A percentile compares a stretch with the other conserved stretches of the same genome.
Evolutionary conservation across 2,329 filamentous ascomycete genomes (phyloP).

Genomic region (Thyridium curvatum): DNA sequence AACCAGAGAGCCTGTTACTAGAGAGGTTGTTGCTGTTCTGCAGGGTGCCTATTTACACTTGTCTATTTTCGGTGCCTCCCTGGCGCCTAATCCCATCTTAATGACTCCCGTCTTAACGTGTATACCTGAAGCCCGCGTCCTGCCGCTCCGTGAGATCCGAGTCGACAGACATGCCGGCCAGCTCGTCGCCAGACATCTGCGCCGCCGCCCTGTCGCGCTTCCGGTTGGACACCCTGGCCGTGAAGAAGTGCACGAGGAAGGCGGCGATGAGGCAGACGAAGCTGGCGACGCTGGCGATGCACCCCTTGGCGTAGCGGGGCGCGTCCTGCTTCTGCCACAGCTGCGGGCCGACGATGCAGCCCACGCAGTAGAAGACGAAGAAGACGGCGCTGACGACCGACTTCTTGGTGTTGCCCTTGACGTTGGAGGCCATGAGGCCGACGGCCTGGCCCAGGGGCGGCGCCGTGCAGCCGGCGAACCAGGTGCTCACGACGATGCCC

Average conservation of each 20-base stretch:
- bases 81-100: too few relatives aligned
- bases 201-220: not conserved
- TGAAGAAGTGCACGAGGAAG: not conserved
- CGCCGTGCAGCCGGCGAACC: constrained; percentile 36
- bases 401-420: constrained; percentile 6
- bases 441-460: constrained; percentile 3
- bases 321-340: constrained; percentile 3
- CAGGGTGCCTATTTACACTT: too few relatives aligned
- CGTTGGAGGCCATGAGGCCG: constrained; percentile 5
- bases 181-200: not conserved
- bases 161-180: not conserved
- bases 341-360: constrained; percentile 2
- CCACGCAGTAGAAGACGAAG: constrained; percentile 3
- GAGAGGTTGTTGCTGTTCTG: too few relatives aligned
- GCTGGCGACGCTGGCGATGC: too few relatives aligned
- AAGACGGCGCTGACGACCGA: constrained; percentile 1
- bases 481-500: constrained; percentile 40
- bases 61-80: too few relatives aligned
- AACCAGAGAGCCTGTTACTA: too few relatives aligned
- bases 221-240: constrained; percentile 1
- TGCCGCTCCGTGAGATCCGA: not conserved
- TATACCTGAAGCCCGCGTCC: not conserved
- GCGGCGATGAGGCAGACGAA: too few relatives aligned
- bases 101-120: too few relatives aligned
- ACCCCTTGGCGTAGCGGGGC: not conserved